These are phyloP conservation scores for Sindora glabra DNA, from an alignment of 306 rosid species.

Conservation along the genomic window DNA sequence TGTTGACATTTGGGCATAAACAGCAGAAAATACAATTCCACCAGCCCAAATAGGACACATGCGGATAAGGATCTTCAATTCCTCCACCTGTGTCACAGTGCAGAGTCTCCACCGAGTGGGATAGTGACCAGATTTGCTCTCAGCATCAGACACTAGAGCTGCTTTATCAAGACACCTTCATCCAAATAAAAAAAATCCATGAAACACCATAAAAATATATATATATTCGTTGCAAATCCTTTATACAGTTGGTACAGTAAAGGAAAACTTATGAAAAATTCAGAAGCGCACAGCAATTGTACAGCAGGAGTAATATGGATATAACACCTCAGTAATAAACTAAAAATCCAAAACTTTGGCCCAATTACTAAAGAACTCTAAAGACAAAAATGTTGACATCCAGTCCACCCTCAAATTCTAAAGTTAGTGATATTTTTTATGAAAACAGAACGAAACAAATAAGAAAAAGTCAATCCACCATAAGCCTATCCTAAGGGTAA, in stretches of 20 bases:
- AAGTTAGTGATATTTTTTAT: background rate
- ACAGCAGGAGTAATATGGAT: no score
- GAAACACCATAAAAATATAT: no score
- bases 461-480: constrained; percentile 1
- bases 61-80: constrained; percentile 82
- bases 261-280: no score
- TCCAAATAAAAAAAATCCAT: background rate
- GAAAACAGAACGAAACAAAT: background rate
- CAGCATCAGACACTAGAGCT: constrained; percentile 58
- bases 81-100: constrained; percentile 94
- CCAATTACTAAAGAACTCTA: no score
- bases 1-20: constrained; percentile 94
- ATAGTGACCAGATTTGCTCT: constrained; percentile 43
- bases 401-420: background rate
- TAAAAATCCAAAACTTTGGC: no score
- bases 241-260: no score
- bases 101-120: constrained; percentile 82
- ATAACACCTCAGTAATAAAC: no score
- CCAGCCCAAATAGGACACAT: constrained; percentile 96
- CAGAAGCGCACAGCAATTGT: no score
- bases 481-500: background rate
- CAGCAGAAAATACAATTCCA: constrained; percentile 80
- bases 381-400: no score
- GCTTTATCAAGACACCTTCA: constrained; percentile 93
- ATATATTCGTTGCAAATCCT: no score